Conservation (phyloP, 2,329 filamentous ascomycete species). For the Xylariaceae sp. region DNA sequence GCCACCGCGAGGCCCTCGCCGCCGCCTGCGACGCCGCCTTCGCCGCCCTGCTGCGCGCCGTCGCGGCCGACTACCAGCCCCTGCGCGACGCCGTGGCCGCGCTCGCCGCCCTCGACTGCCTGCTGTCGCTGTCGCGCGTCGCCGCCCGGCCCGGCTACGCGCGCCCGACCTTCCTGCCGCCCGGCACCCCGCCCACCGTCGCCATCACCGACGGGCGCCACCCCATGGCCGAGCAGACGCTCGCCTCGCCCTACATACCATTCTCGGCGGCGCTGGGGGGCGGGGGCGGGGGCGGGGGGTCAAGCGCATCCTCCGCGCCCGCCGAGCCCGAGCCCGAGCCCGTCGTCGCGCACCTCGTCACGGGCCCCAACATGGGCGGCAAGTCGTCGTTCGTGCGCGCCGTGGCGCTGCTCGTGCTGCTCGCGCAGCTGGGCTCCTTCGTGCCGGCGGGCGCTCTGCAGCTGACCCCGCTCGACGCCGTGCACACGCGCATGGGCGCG, state of each 20-base stretch:
- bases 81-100: constrained; percentile 83
- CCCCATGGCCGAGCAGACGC: constrained; percentile 89
- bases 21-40: constrained; percentile 88
- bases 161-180: constrained; percentile 61
- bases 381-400: constrained; percentile 97
- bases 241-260: constrained; percentile 82
- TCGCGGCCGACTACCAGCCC: constrained; percentile 78
- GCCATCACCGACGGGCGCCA: constrained; percentile 71
- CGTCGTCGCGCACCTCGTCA: constrained; percentile 83
- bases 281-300: no score
- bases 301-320: no score
- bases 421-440: constrained; percentile 91
- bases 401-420: constrained; percentile 82
- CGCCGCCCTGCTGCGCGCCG: constrained; percentile 58
- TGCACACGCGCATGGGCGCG: constrained; percentile 93
- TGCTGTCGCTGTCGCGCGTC: constrained; percentile 77
- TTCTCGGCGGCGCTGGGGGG: constrained; percentile 75
- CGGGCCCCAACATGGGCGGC: constrained; percentile 97
- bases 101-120: constrained; percentile 80
- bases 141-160: constrained; percentile 82
- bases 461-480: constrained; percentile 80
- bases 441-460: constrained; percentile 70
- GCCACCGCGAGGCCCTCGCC: constrained; percentile 87
- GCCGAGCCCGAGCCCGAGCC: constrained; percentile 53
- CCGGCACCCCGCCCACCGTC: constrained; percentile 59